Evolutionary conservation across 164 flowering plant species (phyloP).

Genomic region (Magnolia sinica): DNA sequence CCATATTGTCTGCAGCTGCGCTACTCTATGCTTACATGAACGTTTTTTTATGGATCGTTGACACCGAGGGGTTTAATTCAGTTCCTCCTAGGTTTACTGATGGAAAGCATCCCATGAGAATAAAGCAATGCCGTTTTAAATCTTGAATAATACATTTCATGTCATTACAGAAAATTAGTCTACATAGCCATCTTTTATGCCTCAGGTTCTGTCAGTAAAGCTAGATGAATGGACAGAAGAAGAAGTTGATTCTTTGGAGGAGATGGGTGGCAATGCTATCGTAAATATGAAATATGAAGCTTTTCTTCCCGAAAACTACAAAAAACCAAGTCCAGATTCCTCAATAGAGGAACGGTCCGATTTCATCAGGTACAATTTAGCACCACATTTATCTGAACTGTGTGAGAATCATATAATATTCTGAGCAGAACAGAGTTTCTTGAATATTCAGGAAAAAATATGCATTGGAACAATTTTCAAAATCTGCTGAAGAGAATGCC

Average conservation of each 20-base stretch:
- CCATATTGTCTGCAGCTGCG: no score
- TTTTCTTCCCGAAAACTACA: constrained; percentile 42
- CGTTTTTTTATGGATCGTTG: background rate
- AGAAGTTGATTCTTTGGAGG: constrained; percentile 61
- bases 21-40: background rate
- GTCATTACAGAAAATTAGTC: background rate
- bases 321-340: constrained; percentile 76
- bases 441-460: constrained; percentile 74
- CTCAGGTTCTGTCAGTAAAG: constrained; percentile 86
- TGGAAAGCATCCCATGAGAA: background rate
- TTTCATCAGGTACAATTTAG: constrained; percentile 60
- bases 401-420: background rate
- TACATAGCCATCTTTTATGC: constrained; percentile 6
- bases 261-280: constrained; percentile 66
- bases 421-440: constrained; percentile 17
- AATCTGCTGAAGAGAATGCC: constrained; percentile 18
- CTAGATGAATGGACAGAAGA: constrained; percentile 94
- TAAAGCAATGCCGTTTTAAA: background rate
- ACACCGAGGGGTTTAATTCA: background rate
- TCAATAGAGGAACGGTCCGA: constrained; percentile 67
- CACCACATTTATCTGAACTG: background rate
- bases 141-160: background rate
- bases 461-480: constrained; percentile 62
- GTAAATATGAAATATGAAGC: constrained; percentile 84
- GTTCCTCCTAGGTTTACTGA: background rate